phyloP scores from a whole-genome alignment of 192 early-diverging fungal genomes.

The Linnemannia hyalina region DNA sequence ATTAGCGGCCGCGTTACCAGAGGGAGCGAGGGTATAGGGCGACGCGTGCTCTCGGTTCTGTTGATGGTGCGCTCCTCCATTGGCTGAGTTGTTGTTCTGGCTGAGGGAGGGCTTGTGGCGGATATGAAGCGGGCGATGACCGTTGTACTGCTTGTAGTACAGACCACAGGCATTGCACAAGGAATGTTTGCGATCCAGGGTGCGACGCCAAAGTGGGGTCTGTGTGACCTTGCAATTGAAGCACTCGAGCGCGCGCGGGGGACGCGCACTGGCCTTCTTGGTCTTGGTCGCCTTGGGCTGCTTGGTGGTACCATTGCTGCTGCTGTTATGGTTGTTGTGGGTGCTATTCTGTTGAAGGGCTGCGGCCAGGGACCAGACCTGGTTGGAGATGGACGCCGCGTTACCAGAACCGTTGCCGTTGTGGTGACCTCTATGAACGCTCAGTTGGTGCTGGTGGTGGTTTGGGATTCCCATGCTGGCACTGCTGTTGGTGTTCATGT shows the following conservation, averaged over 20 bases:
- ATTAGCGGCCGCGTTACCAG: slow-evolving; percentile 12
- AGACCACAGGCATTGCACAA: slow-evolving; percentile 88
- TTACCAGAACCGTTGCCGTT: slow-evolving; percentile 5
- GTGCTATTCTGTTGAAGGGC: slow-evolving; percentile 43
- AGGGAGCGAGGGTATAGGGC: slow-evolving; percentile 54
- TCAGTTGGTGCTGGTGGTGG: slow-evolving; percentile 13
- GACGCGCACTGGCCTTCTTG: slow-evolving; percentile 59
- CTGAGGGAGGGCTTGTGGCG: slow-evolving; percentile 63
- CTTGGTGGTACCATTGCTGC: slow-evolving; percentile 8
- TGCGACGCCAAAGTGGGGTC: slow-evolving; percentile 86
- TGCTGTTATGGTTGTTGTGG: neutral
- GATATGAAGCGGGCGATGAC: slow-evolving; percentile 70
- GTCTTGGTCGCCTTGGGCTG: slow-evolving; percentile 49
- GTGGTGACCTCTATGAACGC: neutral
- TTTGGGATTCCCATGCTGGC: neutral
- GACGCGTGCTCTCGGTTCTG: slow-evolving; percentile 49
- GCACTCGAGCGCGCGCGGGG: slow-evolving; percentile 69
- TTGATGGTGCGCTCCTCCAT: neutral
- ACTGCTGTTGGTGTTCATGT: slow-evolving; percentile 16
- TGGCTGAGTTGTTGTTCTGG: slow-evolving; percentile 12
- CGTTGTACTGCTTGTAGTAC: slow-evolving; percentile 74
- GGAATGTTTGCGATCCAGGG: slow-evolving; percentile 80
- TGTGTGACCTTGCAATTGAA: slow-evolving; percentile 82
- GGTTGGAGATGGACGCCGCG: slow-evolving; percentile 11
- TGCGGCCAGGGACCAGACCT: slow-evolving; percentile 44